Evolutionary conservation across 768 basidiomycete species (phyloP).

Genomic region (Gloeophyllum trabeum): DNA sequence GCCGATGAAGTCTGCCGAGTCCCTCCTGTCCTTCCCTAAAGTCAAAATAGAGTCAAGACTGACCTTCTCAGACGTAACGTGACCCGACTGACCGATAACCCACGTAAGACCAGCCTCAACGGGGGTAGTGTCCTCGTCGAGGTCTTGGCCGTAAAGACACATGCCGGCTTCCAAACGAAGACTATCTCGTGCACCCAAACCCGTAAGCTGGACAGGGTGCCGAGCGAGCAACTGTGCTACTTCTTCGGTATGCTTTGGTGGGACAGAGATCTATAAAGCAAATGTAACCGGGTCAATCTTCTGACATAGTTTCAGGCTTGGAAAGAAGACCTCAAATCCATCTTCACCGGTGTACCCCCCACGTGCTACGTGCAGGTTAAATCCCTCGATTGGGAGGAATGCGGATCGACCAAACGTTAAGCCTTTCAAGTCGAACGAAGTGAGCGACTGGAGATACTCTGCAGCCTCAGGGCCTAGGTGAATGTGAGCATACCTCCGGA

Average conservation of each 20-base stretch:
- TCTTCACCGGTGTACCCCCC: conserved; percentile 99
- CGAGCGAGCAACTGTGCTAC: conserved; percentile 55
- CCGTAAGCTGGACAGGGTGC: conserved; percentile 69
- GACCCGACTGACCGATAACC: conserved; percentile 61
- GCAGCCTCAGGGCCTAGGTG: conserved; percentile 70
- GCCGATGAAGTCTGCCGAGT: conserved; percentile 67
- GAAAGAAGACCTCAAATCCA: conserved; percentile 67
- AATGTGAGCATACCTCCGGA: not conserved
- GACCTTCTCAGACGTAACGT: not conserved
- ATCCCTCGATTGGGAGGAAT: conserved; percentile 67
- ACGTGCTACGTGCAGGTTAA: conserved; percentile 79
- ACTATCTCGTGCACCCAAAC: conserved; percentile 88
- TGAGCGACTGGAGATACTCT: conserved; percentile 65
- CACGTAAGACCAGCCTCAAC: conserved; percentile 88
- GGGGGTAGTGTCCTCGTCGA: conserved; percentile 78
- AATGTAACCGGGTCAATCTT: not conserved
- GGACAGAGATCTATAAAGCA: conserved; percentile 80
- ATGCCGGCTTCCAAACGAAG: conserved; percentile 94
- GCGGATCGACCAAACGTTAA: conserved; percentile 83
- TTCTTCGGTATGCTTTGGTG: conserved; percentile 61
- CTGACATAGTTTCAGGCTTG: no score
- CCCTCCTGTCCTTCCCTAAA: conserved; percentile 73
- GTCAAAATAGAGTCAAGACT: conserved; percentile 1
- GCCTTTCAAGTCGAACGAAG: conserved; percentile 57
- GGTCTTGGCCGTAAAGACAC: conserved; percentile 92